phyloP scores from a whole-genome alignment of 331 rosid genomes.

The Telfairia occidentalis region DNA sequence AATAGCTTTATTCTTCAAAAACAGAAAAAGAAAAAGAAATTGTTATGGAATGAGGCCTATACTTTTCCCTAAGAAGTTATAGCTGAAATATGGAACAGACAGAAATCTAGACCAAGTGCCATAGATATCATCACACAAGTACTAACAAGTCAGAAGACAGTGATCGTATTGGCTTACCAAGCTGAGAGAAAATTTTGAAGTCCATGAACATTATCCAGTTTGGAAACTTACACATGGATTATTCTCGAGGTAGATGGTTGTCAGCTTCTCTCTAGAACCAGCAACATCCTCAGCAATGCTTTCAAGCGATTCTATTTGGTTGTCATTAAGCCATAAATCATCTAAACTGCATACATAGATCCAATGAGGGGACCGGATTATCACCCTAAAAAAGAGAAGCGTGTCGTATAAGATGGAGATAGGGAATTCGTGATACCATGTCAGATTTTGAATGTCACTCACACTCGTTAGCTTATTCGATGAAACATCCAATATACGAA shows the following conservation, averaged over 20 bases:
- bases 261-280: conserved; percentile 73
- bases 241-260: conserved; percentile 77
- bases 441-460: conserved; percentile 48
- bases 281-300: conserved; percentile 52
- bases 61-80: not conserved
- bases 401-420: not conserved
- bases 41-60: not conserved
- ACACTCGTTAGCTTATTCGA: conserved; percentile 65
- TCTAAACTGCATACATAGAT: conserved; percentile 47
- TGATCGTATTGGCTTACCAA: not conserved
- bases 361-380: conserved; percentile 6
- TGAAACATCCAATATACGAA: conserved; percentile 82
- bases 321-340: conserved; percentile 92
- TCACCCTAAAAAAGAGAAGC: conserved; percentile 15
- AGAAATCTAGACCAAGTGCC: not conserved
- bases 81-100: not conserved
- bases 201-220: not conserved
- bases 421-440: conserved; percentile 29
- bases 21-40: not conserved
- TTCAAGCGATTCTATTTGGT: conserved; percentile 60
- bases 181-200: not conserved
- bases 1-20: not conserved
- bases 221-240: conserved; percentile 74
- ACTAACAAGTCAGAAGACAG: not conserved
- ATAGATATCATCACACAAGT: not conserved